Conservation (phyloP, 73 alveolate species). For the Paramecium tetraurelia region DNA sequence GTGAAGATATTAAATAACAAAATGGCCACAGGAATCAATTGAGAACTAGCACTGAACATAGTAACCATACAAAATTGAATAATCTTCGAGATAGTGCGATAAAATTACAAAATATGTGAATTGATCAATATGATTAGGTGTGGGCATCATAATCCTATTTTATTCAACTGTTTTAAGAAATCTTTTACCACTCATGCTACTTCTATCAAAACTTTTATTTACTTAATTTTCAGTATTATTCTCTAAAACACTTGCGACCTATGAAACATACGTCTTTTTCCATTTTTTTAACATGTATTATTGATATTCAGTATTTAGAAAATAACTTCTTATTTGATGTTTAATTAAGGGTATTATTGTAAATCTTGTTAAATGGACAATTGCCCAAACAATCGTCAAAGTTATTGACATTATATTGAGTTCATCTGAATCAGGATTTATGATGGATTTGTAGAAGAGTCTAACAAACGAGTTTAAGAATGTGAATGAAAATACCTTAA, state of each 20-base stretch:
- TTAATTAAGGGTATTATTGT: neutral
- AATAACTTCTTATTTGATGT: neutral
- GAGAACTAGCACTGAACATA: slow-evolving; percentile 25
- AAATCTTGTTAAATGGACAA: neutral
- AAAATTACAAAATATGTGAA: neutral
- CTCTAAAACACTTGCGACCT: neutral
- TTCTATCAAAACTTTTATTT: neutral
- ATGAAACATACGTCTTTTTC: neutral
- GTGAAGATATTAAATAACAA: neutral
- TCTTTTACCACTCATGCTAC: neutral
- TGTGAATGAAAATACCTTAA: neutral
- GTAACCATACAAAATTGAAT: slow-evolving; percentile 3
- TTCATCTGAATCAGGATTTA: neutral
- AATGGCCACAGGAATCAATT: slow-evolving; percentile 3
- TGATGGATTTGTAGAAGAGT: neutral
- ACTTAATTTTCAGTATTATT: neutral
- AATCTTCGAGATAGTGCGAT: neutral
- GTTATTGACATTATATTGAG: neutral
- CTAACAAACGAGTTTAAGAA: neutral
- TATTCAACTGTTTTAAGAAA: neutral
- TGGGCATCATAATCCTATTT: neutral
- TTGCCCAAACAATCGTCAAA: neutral
- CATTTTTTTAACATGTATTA: neutral
- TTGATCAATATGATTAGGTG: neutral
- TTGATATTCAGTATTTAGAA: neutral